Evolutionary conservation across 768 basidiomycete genomes (phyloP).

Genomic region (Lactifluus echinatus): DNA sequence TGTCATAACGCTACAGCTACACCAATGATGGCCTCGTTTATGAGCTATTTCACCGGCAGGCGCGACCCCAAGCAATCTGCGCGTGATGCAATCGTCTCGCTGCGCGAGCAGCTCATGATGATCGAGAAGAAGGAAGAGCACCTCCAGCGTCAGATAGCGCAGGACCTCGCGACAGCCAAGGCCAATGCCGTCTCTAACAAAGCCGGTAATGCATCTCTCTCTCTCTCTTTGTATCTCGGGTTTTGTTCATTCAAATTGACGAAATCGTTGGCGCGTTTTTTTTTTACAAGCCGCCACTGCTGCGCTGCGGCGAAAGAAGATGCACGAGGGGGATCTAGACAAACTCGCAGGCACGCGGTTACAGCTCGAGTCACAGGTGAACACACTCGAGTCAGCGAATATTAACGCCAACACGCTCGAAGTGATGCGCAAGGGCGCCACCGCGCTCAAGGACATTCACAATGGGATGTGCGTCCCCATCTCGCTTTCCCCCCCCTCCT

Average conservation of each 20-base stretch:
- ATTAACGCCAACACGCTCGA: slow-evolving; percentile 96
- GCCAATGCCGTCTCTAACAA: slow-evolving; percentile 93
- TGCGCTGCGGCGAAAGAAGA: slow-evolving; percentile 91
- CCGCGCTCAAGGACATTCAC: slow-evolving; percentile 85
- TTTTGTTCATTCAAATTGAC: no score
- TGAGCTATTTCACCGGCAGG: slow-evolving; percentile 85
- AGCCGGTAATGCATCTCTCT: slow-evolving; percentile 50
- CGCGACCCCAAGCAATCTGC: slow-evolving; percentile 79
- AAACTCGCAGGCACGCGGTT: slow-evolving; percentile 75
- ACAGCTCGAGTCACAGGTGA: slow-evolving; percentile 94
- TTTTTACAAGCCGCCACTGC: slow-evolving; percentile 62
- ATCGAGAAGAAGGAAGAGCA: slow-evolving; percentile 99
- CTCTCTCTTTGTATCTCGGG: no score
- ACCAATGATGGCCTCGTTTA: slow-evolving; percentile 31
- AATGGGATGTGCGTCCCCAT: slow-evolving; percentile 64
- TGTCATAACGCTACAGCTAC: not conserved
- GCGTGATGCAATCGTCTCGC: slow-evolving; percentile 84
- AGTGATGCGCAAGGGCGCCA: slow-evolving; percentile 93
- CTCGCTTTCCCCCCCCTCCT: no score
- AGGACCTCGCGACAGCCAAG: slow-evolving; percentile 85
- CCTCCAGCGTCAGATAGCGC: slow-evolving; percentile 93
- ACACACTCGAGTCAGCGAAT: slow-evolving; percentile 95
- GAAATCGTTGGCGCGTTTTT: no score
- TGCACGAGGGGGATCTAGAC: slow-evolving; percentile 79
- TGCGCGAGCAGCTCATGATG: slow-evolving; percentile 92